Base-by-base conservation (phyloP, 75 land plant species). In the Picea sitchensis region DNA sequence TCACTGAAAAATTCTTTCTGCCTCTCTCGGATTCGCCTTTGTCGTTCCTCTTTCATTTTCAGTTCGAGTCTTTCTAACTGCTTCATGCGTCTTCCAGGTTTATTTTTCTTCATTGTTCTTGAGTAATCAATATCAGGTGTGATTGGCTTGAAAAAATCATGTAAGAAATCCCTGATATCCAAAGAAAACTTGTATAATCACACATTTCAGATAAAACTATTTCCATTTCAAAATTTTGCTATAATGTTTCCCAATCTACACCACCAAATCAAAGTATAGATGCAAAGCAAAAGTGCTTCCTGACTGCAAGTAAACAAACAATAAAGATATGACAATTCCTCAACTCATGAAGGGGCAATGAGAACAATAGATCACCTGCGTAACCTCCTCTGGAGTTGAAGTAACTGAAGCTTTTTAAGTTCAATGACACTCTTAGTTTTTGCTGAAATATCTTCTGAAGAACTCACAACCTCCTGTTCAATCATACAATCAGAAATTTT, bases 371-470 rank as follows among this genome's bases (percentile, higher is more conserved):
- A 73, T 65, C 78, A 92, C 99, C 94, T 90, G 32, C 98, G 86
- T 31, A 98, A 81, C 74, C 89, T 88, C 34, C 94, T 87, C 76
- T 98, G 99, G 32, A 98, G 90, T 31, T 87, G 88, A 65, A 95
- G 81, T 21, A 98, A 84, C 75, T 98, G 96, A 75, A 98, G 91
- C 82, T 98, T 98, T 87, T 98, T 98, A 80, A 95, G 68, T 84
- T 95, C 99, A 80, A 98, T 98, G n/a, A 98, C 96, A 92, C 96
- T 98, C 83, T 90, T 95, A 65, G 99, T 98, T 83, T 89, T 93
- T 15, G 92, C 88, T 61, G 96, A 90, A 26, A 93, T 90, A 79
- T 95, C 96, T 76, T 95, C 96, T 38, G 93, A 91, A 38, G 94
- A 97, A 86, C 83, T 95, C 64, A 93, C 98, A 82, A 56, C 91